Percentiles rank a stretch among this genome's conserved stretches.
phyloP scores from a whole-genome alignment of 1,284 basidiomycete species.

The Puccinia hordei region DNA sequence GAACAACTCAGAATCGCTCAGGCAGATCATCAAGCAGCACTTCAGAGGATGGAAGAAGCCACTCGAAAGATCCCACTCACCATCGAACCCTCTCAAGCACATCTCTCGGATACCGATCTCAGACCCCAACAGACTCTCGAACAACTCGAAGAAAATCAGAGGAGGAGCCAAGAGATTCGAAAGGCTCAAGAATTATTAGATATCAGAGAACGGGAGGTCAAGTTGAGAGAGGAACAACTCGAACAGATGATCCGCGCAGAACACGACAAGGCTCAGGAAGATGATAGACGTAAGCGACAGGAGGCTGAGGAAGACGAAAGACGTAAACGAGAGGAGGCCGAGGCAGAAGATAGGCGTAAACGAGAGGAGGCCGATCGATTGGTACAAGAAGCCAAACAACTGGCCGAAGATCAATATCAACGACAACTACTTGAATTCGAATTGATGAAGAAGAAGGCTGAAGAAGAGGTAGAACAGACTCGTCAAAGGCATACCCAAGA shows the following conservation, averaged over 20 bases:
- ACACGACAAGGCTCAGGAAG: background rate
- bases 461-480: slow-evolving; percentile 6
- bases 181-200: slow-evolving; percentile 29
- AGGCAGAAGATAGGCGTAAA: no score
- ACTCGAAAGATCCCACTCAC: background rate
- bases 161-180: slow-evolving; percentile 13
- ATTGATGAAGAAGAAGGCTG: background rate
- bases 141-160: slow-evolving; percentile 16
- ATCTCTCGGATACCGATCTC: slow-evolving; percentile 21
- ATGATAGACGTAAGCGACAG: background rate
- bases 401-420: background rate
- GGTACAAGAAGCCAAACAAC: background rate
- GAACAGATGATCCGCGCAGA: background rate
- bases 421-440: background rate
- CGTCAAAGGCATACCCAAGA: background rate
- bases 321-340: background rate
- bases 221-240: background rate
- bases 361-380: no score
- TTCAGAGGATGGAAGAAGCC: background rate
- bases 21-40: slow-evolving; percentile 10
- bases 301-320: background rate
- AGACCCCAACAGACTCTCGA: slow-evolving; percentile 6
- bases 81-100: background rate
- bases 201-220: slow-evolving; percentile 25
- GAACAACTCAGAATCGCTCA: background rate